These are phyloP conservation scores for Syzygium aqueum DNA, from an alignment of 345 rosid genomes.

Conservation along the genomic window DNA sequence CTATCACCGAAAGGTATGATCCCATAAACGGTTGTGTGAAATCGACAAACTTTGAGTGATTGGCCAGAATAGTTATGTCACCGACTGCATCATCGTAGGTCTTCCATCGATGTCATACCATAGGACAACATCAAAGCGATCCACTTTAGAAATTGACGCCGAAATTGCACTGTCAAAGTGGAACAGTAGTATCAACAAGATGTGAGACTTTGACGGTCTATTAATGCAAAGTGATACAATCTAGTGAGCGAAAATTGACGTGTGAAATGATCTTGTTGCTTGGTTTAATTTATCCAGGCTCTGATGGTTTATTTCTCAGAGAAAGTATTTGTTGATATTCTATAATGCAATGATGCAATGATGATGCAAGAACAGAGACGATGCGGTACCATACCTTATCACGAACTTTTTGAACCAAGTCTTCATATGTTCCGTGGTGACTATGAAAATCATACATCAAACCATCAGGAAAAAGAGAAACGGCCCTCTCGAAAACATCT, in stretches of 20 bases:
- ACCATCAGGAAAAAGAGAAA: constrained; percentile 9
- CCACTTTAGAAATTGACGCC: not conserved
- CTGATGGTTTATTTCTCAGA: not conserved
- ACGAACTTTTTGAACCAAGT: constrained; percentile 18
- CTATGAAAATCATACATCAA: constrained; percentile 11
- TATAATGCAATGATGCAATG: not conserved
- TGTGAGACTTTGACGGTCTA: no score
- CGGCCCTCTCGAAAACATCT: constrained; percentile 20
- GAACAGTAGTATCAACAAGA: not conserved
- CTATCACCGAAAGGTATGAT: constrained; percentile 41
- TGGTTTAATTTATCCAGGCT: not conserved
- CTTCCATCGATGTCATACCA: constrained; percentile 6
- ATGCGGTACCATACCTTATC: constrained; percentile 22
- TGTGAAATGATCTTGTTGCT: not conserved
- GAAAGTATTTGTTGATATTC: not conserved
- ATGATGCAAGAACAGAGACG: not conserved
- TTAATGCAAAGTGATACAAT: not conserved
- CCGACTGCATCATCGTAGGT: constrained; percentile 36
- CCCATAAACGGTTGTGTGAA: constrained; percentile 41
- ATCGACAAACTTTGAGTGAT: constrained; percentile 20
- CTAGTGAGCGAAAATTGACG: not conserved
- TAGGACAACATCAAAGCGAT: not conserved
- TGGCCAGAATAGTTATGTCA: constrained; percentile 34
- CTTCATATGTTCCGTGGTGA: constrained; percentile 20
- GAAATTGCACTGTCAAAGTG: not conserved